These are phyloP conservation scores for Dioszegia hungarica DNA, from an alignment of 768 basidiomycete genomes.

Conservation along the genomic window DNA sequence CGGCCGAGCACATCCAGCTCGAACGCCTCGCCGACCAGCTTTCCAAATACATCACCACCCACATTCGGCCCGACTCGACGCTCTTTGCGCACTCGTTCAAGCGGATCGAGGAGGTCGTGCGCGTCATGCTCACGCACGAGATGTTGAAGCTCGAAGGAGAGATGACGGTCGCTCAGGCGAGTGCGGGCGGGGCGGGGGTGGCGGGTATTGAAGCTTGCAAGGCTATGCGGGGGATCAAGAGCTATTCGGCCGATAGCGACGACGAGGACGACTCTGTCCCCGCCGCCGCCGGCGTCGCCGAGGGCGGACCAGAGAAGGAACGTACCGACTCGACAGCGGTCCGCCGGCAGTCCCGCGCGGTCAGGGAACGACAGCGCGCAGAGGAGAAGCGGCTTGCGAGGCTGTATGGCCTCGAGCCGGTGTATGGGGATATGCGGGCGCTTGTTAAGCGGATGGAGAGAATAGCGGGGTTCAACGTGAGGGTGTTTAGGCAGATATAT, in stretches of 20 bases:
- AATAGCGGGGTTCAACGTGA: slow-evolving; percentile 34
- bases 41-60: not conserved
- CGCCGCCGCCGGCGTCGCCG: not conserved
- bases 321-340: not conserved
- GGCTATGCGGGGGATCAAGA: not conserved
- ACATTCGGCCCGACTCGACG: slow-evolving; percentile 6
- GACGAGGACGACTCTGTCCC: not conserved
- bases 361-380: not conserved
- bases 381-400: not conserved
- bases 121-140: slow-evolving; percentile 10
- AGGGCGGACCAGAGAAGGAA: not conserved
- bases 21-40: slow-evolving; percentile 4
- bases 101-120: slow-evolving; percentile 1
- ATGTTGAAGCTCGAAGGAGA: slow-evolving; percentile 6
- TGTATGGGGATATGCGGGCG: slow-evolving; percentile 16
- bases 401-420: slow-evolving; percentile 6
- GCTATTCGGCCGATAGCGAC: not conserved
- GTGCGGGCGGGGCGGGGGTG: not conserved
- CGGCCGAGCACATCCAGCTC: not conserved
- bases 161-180: not conserved
- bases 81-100: not conserved
- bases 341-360: not conserved
- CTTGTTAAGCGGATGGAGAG: slow-evolving; percentile 23
- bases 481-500: slow-evolving; percentile 26
- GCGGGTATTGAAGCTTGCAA: not conserved